Conservation (phyloP, 1,139 yeast genomes). For the Pichia sp. region DNA sequence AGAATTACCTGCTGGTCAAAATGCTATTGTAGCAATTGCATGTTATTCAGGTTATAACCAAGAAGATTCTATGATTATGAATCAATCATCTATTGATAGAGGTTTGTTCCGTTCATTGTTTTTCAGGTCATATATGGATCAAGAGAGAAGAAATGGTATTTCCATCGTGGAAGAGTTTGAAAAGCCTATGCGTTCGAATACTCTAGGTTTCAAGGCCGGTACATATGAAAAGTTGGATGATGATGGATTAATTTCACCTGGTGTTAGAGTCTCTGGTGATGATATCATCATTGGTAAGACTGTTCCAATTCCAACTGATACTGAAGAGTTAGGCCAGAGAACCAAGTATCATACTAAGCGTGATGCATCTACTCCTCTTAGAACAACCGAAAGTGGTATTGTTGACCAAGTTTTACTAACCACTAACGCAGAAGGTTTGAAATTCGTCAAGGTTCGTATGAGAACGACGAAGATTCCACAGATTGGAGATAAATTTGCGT, state of each 20-base stretch:
- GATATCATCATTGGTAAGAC: slow-evolving; percentile 98
- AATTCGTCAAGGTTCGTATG: slow-evolving; percentile 96
- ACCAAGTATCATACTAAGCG: slow-evolving; percentile 97
- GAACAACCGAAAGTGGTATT: slow-evolving; percentile 97
- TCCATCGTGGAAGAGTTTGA: slow-evolving; percentile 94
- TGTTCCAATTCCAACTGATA: slow-evolving; percentile 96
- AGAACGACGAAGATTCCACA: slow-evolving; percentile 98
- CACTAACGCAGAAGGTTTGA: slow-evolving; percentile 96
- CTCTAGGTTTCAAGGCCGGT: slow-evolving; percentile 93
- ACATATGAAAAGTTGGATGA: slow-evolving; percentile 97
- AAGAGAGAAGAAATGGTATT: slow-evolving; percentile 98
- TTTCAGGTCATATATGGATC: slow-evolving; percentile 97
- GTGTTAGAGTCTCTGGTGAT: slow-evolving; percentile 97
- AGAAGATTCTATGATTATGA: slow-evolving; percentile 99
- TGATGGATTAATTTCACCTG: slow-evolving; percentile 97
- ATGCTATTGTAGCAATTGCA: slow-evolving; percentile 95
- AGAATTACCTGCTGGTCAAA: slow-evolving; percentile 98
- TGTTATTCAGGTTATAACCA: slow-evolving; percentile 99
- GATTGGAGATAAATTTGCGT: slow-evolving; percentile 98
- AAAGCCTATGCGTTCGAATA: slow-evolving; percentile 91
- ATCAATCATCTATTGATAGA: slow-evolving; percentile 94
- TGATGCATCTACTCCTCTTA: slow-evolving; percentile 95
- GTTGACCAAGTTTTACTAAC: slow-evolving; percentile 96
- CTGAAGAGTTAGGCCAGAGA: slow-evolving; percentile 97
- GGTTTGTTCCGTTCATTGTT: slow-evolving; percentile 94